phyloP scores from a whole-genome alignment of 768 basidiomycete genomes.

The Podaxis carcinomalis region DNA sequence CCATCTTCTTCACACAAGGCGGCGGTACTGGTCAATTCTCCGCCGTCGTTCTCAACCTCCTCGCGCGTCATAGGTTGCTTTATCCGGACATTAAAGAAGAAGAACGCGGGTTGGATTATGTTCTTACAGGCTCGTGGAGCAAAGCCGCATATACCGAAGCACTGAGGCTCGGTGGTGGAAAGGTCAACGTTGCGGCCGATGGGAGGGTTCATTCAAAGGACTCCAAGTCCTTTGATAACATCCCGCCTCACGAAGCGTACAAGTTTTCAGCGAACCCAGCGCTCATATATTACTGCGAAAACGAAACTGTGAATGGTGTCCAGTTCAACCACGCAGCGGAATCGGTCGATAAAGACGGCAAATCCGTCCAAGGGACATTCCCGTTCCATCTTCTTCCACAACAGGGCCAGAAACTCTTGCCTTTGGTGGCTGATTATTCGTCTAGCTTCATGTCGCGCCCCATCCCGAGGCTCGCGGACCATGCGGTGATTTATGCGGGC shows the following conservation, averaged over 20 bases:
- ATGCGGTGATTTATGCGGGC: constrained; percentile 94
- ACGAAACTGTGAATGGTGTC: constrained; percentile 96
- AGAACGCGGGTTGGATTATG: constrained; percentile 76
- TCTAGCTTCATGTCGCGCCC: constrained; percentile 96
- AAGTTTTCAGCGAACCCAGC: constrained; percentile 77
- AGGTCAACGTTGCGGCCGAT: constrained; percentile 70
- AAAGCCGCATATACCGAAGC: constrained; percentile 85
- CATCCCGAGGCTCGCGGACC: constrained; percentile 82
- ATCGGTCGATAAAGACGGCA: not conserved
- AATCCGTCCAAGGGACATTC: constrained; percentile 56
- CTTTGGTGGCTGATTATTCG: constrained; percentile 92
- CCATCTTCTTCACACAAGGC: constrained; percentile 90
- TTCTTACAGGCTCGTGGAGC: constrained; percentile 92
- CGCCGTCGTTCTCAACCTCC: constrained; percentile 86
- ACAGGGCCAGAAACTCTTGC: constrained; percentile 45
- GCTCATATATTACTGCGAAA: constrained; percentile 97
- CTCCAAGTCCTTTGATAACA: constrained; percentile 69
- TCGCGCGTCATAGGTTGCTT: constrained; percentile 78
- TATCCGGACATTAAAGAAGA: constrained; percentile 53
- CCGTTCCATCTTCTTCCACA: constrained; percentile 73
- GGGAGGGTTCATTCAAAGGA: constrained; percentile 56
- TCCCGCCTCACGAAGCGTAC: constrained; percentile 74
- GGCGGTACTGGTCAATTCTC: constrained; percentile 93
- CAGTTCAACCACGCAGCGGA: constrained; percentile 56
- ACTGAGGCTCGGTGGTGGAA: constrained; percentile 54